Evolutionary conservation across 352 stramenopile genomes (phyloP), one percentile per base, ranked within the genome.

Genomic region (Globisporangium nunn): DNA sequence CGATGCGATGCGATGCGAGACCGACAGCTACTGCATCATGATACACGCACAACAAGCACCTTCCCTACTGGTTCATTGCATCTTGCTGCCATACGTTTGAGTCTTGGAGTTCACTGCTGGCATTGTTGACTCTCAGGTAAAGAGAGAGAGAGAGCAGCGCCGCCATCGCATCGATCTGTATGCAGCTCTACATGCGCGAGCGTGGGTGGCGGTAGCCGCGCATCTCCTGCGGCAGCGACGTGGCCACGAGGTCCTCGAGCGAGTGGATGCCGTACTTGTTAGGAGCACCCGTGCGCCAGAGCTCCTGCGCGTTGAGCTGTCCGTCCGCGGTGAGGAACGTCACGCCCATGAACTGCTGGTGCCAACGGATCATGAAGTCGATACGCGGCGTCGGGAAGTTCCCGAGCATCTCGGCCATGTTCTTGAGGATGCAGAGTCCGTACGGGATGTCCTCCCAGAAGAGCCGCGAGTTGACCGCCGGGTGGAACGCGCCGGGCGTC

Each of bases 401-500:
- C 62, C 88, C 89, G 52, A 95, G 74, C 78, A 95, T 89, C 75
- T 96, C 85, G 23, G 87, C 89, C 74, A 97, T 94, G 72, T 95
- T 96, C 71, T 97, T 97, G 47, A 97, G 73, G 63, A 97, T 97
- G 74, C 85, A 96, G 23, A 97, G 70, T 1, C 89, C 89, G 68
- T 93, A 97, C 30, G 89, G 89, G 47, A 97, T 92, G 62, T 97
- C 89, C 52, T 97, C 89, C 89, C 89, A 97, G 69, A 96, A 97
- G 40, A 97, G 68, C 10, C 85, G 83, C 54, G 78, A 93, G 50
- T 94, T 78, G 45, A 96, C 64, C 15, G 87, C 88, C 33, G 89
- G 89, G 18, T 88, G 81, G 62, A 90, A 96, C 48, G 80, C 68
- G 17, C 74, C 85, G 58, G 83, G 74, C 8, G 55, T 62, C 37